Conservation (phyloP, 495 filamentous ascomycete genomes). For the Neurospora tetrasperma region DNA sequence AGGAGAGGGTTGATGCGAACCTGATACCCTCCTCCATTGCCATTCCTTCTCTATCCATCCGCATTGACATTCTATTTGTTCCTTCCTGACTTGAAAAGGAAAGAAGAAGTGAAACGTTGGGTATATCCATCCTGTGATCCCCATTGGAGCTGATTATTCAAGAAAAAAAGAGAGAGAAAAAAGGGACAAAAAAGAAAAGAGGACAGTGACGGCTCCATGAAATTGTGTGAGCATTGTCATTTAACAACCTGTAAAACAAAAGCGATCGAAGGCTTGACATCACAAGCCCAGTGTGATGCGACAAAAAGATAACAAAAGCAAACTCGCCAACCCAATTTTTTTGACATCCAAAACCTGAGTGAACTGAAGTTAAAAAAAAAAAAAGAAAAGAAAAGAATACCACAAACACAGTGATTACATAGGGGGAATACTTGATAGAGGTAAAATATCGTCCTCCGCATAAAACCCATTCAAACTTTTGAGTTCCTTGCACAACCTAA, state of each 20-base stretch:
- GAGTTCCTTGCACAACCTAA: conserved; percentile 4
- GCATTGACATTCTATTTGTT: neutral
- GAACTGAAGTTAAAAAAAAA: neutral
- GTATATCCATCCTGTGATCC: conserved; percentile 29
- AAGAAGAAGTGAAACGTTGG: conserved; percentile 12
- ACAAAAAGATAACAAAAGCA: neutral
- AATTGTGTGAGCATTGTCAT: conserved; percentile 12
- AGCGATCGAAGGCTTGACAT: conserved; percentile 5
- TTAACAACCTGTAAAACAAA: conserved; percentile 8
- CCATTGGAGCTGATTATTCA: conserved; percentile 4
- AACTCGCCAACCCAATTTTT: neutral
- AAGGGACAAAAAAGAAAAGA: conserved; percentile 2
- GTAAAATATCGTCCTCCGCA: neutral
- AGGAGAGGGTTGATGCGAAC: neutral
- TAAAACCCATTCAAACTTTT: conserved; percentile 5
- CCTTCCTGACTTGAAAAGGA: neutral
- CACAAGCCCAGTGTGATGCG: conserved; percentile 2
- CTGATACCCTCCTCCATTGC: neutral
- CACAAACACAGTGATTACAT: neutral
- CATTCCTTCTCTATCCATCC: neutral
- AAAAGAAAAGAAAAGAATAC: neutral
- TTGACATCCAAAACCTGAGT: neutral
- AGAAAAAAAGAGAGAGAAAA: conserved; percentile 8
- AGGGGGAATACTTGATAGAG: neutral
- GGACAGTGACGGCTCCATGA: conserved; percentile 6